Evolutionary conservation across 371 early-diverging fungal genomes (phyloP).

Genomic region (Mucor irregularis): DNA sequence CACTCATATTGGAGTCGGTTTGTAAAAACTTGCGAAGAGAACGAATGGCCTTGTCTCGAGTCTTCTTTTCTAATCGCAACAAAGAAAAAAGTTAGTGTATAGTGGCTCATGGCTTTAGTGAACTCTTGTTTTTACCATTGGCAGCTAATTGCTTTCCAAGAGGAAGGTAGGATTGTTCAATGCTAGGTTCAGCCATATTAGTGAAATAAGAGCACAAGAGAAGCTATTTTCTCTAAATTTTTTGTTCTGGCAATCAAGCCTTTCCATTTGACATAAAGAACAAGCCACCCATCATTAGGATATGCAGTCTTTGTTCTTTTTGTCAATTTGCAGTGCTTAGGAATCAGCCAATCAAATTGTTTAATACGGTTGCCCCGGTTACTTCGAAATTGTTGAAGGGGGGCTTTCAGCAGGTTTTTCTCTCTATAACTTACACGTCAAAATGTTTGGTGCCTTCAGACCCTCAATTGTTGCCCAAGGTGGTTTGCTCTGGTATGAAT

Average conservation of each 20-base stretch:
- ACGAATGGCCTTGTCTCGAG: slow-evolving; percentile 82
- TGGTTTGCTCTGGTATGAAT: slow-evolving; percentile 68
- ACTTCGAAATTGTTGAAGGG: not conserved
- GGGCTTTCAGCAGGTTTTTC: not conserved
- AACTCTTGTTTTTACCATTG: slow-evolving; percentile 42
- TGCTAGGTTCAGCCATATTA: slow-evolving; percentile 9
- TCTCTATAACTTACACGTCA: not conserved
- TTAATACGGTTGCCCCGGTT: slow-evolving; percentile 8
- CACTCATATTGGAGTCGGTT: slow-evolving; percentile 53
- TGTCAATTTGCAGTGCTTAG: not conserved
- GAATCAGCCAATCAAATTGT: slow-evolving; percentile 1
- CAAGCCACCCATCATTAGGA: slow-evolving; percentile 7
- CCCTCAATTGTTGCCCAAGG: slow-evolving; percentile 66
- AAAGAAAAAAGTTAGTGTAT: not conserved
- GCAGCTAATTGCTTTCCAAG: slow-evolving; percentile 70
- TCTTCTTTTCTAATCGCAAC: slow-evolving; percentile 67
- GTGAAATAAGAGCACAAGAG: not conserved
- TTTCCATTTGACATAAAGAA: slow-evolving; percentile 3
- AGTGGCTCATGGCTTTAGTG: too few species aligned
- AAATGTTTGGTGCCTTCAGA: slow-evolving; percentile 81
- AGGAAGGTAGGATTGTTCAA: slow-evolving; percentile 35
- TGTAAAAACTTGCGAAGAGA: slow-evolving; percentile 66
- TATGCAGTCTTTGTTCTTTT: slow-evolving; percentile 4
- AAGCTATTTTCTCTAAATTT: not conserved
- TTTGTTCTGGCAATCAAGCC: too few species aligned